These are phyloP conservation scores for Hypoxylon lenormandii DNA, from an alignment of 495 filamentous ascomycete genomes.

Conservation along the genomic window DNA sequence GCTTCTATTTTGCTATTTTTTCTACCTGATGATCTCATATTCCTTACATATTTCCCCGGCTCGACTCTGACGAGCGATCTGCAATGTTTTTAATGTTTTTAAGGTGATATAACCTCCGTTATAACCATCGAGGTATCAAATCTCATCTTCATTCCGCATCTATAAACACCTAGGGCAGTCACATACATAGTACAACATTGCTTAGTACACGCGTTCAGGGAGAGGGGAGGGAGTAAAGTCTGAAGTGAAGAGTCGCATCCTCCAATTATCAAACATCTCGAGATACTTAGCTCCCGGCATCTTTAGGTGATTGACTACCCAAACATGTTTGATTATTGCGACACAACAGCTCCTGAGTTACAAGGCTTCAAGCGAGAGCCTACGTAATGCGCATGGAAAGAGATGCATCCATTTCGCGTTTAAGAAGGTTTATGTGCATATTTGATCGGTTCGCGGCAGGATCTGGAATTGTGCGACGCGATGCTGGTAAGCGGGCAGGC, in stretches of 20 bases:
- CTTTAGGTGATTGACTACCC: background rate
- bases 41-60: no score
- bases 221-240: no score
- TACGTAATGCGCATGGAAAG: slow-evolving; percentile 4
- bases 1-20: no score
- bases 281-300: background rate
- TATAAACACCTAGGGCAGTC: no score
- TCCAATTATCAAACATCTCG: background rate
- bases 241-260: background rate
- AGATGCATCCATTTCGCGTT: slow-evolving; percentile 10
- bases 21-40: no score
- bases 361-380: background rate
- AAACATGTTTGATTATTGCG: background rate
- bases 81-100: no score
- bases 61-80: no score
- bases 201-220: no score
- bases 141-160: no score
- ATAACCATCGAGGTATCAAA: no score
- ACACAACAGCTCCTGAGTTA: background rate
- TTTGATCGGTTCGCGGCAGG: slow-evolving; percentile 34
- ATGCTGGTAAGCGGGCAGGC: slow-evolving; percentile 23
- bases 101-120: no score
- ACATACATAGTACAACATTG: no score
- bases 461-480: slow-evolving; percentile 30
- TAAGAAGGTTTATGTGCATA: slow-evolving; percentile 1